These are phyloP conservation scores for Salix exigua DNA, from an alignment of 345 rosid species.

Conservation along the genomic window DNA sequence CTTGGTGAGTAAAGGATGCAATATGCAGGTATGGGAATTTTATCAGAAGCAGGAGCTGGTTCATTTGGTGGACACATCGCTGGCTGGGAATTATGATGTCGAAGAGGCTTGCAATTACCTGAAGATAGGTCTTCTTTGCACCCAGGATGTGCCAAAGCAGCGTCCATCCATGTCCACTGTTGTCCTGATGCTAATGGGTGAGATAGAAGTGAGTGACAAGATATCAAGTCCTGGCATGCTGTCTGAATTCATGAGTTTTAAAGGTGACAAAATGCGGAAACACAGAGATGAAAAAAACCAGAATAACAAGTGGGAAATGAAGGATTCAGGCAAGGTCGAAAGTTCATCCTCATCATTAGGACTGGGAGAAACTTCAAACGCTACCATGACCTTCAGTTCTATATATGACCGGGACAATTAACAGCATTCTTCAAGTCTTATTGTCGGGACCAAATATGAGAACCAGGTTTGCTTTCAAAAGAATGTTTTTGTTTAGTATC, in stretches of 20 bases:
- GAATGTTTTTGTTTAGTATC: neutral
- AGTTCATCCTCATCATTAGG: constrained; percentile 32
- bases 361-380: constrained; percentile 32
- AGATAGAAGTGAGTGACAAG: constrained; percentile 29
- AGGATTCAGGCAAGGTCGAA: constrained; percentile 12
- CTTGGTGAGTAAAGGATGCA: neutral
- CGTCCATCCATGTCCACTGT: constrained; percentile 52
- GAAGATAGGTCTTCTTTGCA: constrained; percentile 61
- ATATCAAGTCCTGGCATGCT: constrained; percentile 50
- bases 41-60: constrained; percentile 34
- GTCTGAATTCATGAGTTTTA: constrained; percentile 33
- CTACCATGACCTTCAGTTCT: constrained; percentile 62
- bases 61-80: constrained; percentile 32
- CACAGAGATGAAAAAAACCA: constrained; percentile 1
- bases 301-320: constrained; percentile 3
- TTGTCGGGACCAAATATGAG: neutral
- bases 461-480: too few species aligned
- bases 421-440: neutral
- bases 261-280: neutral
- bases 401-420: constrained; percentile 46
- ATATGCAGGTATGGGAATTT: constrained; percentile 45
- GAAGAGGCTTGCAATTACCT: constrained; percentile 48
- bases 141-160: constrained; percentile 52
- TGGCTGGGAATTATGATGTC: constrained; percentile 27
- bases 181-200: constrained; percentile 48